These are phyloP conservation scores for Quercus suber DNA, from an alignment of 306 rosid genomes.

Conservation along the genomic window DNA sequence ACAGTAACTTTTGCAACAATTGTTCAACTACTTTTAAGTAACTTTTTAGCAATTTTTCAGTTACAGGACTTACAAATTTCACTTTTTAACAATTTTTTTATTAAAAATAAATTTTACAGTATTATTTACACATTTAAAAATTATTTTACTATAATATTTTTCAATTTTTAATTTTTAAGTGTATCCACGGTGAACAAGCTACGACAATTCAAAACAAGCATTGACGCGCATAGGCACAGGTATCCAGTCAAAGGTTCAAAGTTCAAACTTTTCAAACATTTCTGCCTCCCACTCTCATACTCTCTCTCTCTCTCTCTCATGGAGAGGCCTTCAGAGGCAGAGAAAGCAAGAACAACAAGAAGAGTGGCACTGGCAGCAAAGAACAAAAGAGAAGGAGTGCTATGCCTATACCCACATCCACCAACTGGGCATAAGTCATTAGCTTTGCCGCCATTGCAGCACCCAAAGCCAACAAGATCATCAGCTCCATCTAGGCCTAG, in stretches of 20 bases:
- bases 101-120: no score
- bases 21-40: no score
- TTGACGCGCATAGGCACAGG: not conserved
- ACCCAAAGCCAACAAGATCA: not conserved
- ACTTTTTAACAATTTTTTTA: no score
- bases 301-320: not conserved
- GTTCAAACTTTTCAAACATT: constrained; percentile 1
- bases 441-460: not conserved
- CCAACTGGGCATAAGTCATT: not conserved
- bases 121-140: no score
- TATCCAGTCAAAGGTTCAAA: not conserved
- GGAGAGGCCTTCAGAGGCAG: not conserved
- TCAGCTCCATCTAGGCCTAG: not conserved
- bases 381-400: not conserved
- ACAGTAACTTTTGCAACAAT: no score
- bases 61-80: no score
- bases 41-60: no score
- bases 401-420: not conserved
- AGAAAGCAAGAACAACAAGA: not conserved
- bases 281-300: not conserved
- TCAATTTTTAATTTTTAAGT: no score
- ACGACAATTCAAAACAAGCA: no score
- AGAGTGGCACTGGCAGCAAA: not conserved
- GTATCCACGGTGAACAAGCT: no score
- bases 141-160: no score